phyloP scores from a whole-genome alignment of 2,329 filamentous ascomycete species.

The Daldinia sp. region DNA sequence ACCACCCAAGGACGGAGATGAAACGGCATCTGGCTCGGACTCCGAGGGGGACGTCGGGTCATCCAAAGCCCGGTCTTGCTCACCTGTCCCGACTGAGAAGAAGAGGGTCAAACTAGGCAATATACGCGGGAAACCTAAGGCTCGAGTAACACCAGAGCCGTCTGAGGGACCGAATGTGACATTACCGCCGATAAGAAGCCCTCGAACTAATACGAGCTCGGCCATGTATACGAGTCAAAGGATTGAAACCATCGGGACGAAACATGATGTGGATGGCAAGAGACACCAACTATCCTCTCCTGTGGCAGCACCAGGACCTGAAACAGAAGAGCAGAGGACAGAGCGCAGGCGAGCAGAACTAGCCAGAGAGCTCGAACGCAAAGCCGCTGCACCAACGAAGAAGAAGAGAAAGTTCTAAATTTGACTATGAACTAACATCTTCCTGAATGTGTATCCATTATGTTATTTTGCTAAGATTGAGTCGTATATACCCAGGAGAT shows the following conservation, averaged over 20 bases:
- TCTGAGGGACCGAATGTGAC: constrained; percentile 10
- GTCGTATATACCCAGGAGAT: not conserved
- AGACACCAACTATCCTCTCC: constrained; percentile 32
- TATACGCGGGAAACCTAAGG: constrained; percentile 46
- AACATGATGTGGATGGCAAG: constrained; percentile 34
- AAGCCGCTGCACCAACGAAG: constrained; percentile 62
- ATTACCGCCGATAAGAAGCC: constrained; percentile 13
- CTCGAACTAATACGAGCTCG: constrained; percentile 27
- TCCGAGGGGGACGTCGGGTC: constrained; percentile 31
- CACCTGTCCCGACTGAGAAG: constrained; percentile 20
- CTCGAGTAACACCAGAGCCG: constrained; percentile 27
- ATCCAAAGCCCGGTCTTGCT: constrained; percentile 10
- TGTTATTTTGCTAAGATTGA: constrained; percentile 16
- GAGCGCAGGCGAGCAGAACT: constrained; percentile 65
- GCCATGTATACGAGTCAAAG: constrained; percentile 38
- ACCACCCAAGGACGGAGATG: constrained; percentile 36
- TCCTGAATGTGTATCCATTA: constrained; percentile 33
- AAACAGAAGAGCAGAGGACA: constrained; percentile 55
- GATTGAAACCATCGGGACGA: constrained; percentile 48
- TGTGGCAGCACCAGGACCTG: constrained; percentile 40
- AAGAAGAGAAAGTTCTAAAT: constrained; percentile 68
- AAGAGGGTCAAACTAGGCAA: constrained; percentile 42
- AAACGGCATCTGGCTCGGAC: constrained; percentile 46
- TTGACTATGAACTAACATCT: constrained; percentile 6
- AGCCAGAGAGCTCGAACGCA: constrained; percentile 63